phyloP scores from a whole-genome alignment of 73 alveolate genomes.

The Paramecium caudatum region DNA sequence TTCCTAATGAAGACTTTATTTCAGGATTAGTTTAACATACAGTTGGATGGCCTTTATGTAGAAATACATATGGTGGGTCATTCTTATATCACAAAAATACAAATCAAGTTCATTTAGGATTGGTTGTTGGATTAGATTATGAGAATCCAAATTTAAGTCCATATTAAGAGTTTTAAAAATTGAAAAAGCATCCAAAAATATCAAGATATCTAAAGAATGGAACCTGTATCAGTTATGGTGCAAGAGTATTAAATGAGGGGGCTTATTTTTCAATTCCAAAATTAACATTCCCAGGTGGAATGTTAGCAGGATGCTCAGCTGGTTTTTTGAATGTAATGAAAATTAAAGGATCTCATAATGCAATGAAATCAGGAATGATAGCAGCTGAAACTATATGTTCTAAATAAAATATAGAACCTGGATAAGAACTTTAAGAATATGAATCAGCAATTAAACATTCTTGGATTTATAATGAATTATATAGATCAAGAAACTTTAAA shows the following conservation, averaged over 20 bases:
- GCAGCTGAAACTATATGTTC: constrained; percentile 90
- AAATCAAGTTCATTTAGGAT: constrained; percentile 84
- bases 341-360: constrained; percentile 95
- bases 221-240: constrained; percentile 95
- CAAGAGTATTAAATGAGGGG: constrained; percentile 94
- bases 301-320: constrained; percentile 96
- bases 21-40: constrained; percentile 94
- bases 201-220: constrained; percentile 85
- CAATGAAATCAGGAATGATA: constrained; percentile 93
- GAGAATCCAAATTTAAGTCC: constrained; percentile 93
- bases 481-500: constrained; percentile 77
- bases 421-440: constrained; percentile 77
- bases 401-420: constrained; percentile 74
- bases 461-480: constrained; percentile 79
- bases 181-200: constrained; percentile 88
- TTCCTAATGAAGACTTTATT: constrained; percentile 74
- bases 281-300: constrained; percentile 97
- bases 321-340: constrained; percentile 96
- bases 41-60: constrained; percentile 95
- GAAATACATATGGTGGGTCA: constrained; percentile 93
- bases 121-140: constrained; percentile 96
- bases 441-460: constrained; percentile 72
- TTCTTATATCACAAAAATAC: constrained; percentile 90
- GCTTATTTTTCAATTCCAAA: constrained; percentile 96
- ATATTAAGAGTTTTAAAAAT: constrained; percentile 84